Evolutionary conservation across 1,284 basidiomycete species (phyloP).

Genomic region (Xerocomus nothofagi): DNA sequence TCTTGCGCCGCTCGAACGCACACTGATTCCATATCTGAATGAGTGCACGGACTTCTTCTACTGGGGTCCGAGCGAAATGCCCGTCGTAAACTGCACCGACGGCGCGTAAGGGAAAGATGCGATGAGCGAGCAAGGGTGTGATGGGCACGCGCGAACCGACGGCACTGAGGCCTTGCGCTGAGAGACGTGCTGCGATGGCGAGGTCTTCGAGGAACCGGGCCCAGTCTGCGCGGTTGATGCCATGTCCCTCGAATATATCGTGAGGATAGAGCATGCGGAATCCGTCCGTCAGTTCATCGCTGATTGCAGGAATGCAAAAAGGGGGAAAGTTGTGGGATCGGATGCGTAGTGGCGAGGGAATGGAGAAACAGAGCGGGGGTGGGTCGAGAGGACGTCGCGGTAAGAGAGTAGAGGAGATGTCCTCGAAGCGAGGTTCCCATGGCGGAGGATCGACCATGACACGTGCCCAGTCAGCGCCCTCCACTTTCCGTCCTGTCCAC

Average conservation of each 20-base stretch:
- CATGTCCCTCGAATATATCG: slow-evolving; percentile 27
- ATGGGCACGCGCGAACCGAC: slow-evolving; percentile 24
- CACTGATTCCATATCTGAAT: slow-evolving; percentile 34
- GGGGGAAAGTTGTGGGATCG: slow-evolving; percentile 29
- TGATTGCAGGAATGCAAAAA: slow-evolving; percentile 29
- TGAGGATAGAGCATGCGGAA: slow-evolving; percentile 32
- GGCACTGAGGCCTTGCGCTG: slow-evolving; percentile 23
- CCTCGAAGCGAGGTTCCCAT: slow-evolving; percentile 32
- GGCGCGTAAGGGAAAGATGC: slow-evolving; percentile 15
- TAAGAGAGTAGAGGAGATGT: slow-evolving; percentile 9
- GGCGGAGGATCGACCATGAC: slow-evolving; percentile 22
- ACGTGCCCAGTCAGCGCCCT: too few relatives aligned
- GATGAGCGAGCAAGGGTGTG: slow-evolving; percentile 13
- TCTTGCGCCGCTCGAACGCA: slow-evolving; percentile 34
- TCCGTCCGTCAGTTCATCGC: slow-evolving; percentile 24
- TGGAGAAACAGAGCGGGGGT: slow-evolving; percentile 35
- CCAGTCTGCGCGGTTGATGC: slow-evolving; percentile 31
- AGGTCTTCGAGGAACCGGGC: slow-evolving; percentile 31
- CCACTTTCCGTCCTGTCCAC: too few relatives aligned
- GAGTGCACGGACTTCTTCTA: slow-evolving; percentile 30
- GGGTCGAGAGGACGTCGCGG: slow-evolving; percentile 31
- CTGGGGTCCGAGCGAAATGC: slow-evolving; percentile 20
- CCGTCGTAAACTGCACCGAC: slow-evolving; percentile 27
- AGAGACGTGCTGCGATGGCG: slow-evolving; percentile 27
- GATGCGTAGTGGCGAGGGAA: slow-evolving; percentile 28